Evolutionary conservation across 371 early-diverging fungal species (phyloP).

Genomic region (Polyrhizophydium stewartii): DNA sequence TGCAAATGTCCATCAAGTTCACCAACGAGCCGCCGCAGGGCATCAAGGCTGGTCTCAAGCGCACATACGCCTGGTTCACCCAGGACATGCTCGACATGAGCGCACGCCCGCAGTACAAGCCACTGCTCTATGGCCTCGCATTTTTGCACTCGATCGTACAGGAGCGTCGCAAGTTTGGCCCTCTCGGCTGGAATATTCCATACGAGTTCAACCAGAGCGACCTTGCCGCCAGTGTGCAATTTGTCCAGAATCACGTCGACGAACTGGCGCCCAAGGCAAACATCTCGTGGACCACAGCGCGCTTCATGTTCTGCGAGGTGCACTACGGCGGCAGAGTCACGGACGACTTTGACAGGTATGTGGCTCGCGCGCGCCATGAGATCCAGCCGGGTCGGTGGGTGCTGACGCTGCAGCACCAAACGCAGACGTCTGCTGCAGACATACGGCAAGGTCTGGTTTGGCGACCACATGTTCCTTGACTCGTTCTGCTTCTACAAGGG

Average conservation of each 20-base stretch:
- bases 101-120: slow-evolving; percentile 57
- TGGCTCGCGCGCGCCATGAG: too few relatives aligned
- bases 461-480: slow-evolving; percentile 59
- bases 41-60: slow-evolving; percentile 55
- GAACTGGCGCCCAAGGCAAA: slow-evolving; percentile 53
- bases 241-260: slow-evolving; percentile 62
- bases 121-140: slow-evolving; percentile 51
- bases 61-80: slow-evolving; percentile 59
- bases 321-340: slow-evolving; percentile 62
- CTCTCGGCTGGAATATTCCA: slow-evolving; percentile 63
- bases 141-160: slow-evolving; percentile 62
- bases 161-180: slow-evolving; percentile 59
- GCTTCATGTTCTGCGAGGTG: slow-evolving; percentile 64
- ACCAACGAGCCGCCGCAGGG: slow-evolving; percentile 67
- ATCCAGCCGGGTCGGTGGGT: neutral
- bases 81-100: slow-evolving; percentile 62
- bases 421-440: slow-evolving; percentile 47
- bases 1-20: slow-evolving; percentile 60
- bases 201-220: slow-evolving; percentile 65
- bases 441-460: slow-evolving; percentile 59
- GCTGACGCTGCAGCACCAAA: too few relatives aligned
- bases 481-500: slow-evolving; percentile 53
- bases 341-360: slow-evolving; percentile 54
- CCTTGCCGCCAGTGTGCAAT: slow-evolving; percentile 54
- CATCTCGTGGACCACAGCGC: slow-evolving; percentile 53